Base-by-base conservation (phyloP, 192 early-diverging fungal genomes). In the Linnemannia hyalina region DNA sequence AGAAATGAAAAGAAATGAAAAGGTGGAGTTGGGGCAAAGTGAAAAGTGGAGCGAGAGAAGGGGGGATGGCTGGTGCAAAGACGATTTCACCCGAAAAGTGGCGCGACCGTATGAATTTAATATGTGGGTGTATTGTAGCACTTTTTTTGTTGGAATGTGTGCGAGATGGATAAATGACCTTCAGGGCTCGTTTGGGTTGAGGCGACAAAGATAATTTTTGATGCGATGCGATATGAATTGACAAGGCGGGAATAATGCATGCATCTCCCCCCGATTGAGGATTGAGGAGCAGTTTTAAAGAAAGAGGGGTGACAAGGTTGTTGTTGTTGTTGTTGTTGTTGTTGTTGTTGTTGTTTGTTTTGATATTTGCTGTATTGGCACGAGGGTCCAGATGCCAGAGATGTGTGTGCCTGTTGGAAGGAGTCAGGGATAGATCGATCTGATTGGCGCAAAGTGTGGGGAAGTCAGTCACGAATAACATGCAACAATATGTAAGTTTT, bases 391-490 rank as follows among this genome's bases (percentile, higher is more conserved):
- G 20, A 44, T 44, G 70, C 65, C 26, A 68, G 26, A 36, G 35
- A 68, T 40, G 3, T 40, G 38, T 16, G 38, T 40, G 6, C 26
- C 23, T 55, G 20, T 10, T 29, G 35, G 2, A 10, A 57, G 10
- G 46, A 65, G 60, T 65, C 60, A 65, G 60, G 60, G 60, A 32
- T 29, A 26, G 60, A 65, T 15, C 29, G 60, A 65, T 65, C 10
- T 80, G 72, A 80, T 80, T 80, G 78, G 78, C n/a, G 29, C 5
- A 68, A 42, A 65, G 8, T 80, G 78, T 80, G 78, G 78, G 78
- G 78, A 80, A 80, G 55, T 18, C 23, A 68, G 78, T 80, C 78
- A 80, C 78, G 49, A 42, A 70, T 38, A 42, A 70, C 20, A 38
- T 41, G 69, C 41, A 38, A 29, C 15, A 70, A 40, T 40, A 40